Evolutionary conservation across 495 filamentous ascomycete genomes (phyloP).

Genomic region (Penicillium canariense): DNA sequence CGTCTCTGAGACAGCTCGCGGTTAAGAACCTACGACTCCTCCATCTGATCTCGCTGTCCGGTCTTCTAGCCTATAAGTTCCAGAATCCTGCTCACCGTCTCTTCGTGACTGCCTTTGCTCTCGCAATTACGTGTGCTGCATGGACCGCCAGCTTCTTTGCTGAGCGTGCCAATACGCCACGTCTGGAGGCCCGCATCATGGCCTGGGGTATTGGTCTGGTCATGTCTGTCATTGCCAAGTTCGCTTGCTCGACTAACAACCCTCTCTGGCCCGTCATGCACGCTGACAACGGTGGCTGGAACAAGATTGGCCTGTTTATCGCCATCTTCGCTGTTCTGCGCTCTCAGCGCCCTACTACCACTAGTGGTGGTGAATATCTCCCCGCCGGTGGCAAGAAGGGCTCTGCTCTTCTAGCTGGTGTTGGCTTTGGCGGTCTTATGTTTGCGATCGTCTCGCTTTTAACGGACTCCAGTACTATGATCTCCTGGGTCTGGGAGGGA

Average conservation of each 20-base stretch:
- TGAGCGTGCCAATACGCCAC: constrained; percentile 67
- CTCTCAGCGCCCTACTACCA: constrained; percentile 59
- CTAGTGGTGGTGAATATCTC: constrained; percentile 52
- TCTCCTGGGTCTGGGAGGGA: constrained; percentile 98
- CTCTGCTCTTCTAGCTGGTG: constrained; percentile 66
- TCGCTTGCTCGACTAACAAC: constrained; percentile 94
- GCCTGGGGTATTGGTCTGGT: constrained; percentile 82
- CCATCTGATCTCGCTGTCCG: constrained; percentile 74
- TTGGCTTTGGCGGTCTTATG: constrained; percentile 80
- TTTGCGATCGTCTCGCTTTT: constrained; percentile 93
- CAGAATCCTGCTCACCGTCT: constrained; percentile 72
- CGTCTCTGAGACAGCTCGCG: constrained; percentile 63
- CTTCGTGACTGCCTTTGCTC: constrained; percentile 74
- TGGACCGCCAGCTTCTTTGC: constrained; percentile 80
- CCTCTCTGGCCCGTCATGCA: constrained; percentile 96
- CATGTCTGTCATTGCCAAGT: constrained; percentile 85
- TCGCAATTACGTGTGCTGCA: constrained; percentile 72
- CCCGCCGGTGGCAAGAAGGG: constrained; percentile 54
- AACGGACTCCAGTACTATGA: constrained; percentile 98
- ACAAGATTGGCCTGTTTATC: constrained; percentile 75
- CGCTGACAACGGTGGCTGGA: constrained; percentile 85
- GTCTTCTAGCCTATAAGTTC: constrained; percentile 77
- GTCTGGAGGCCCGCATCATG: constrained; percentile 76
- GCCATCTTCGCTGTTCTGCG: constrained; percentile 71
- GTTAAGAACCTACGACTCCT: constrained; percentile 63